These are phyloP conservation scores for Claviceps sp. DNA, from an alignment of 2,329 filamentous ascomycete species.

Conservation along the genomic window DNA sequence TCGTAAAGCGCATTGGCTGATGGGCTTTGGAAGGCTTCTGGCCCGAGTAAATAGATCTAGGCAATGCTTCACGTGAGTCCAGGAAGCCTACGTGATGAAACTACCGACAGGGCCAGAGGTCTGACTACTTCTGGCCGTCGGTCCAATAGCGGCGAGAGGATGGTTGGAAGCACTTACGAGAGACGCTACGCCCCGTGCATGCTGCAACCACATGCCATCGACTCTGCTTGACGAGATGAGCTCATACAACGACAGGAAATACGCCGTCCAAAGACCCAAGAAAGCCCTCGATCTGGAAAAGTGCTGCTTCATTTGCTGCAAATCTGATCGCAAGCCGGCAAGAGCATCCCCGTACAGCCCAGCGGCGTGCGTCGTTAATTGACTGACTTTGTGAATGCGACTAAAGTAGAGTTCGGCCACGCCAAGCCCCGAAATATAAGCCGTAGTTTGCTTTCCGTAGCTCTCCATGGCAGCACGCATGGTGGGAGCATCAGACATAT, in stretches of 20 bases:
- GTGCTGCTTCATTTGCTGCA: conserved; percentile 3
- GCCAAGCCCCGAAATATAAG: conserved; percentile 6
- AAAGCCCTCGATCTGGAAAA: conserved; percentile 3
- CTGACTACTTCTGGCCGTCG: no score
- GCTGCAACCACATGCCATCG: conserved; percentile 3
- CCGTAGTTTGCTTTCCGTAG: conserved; percentile 3
- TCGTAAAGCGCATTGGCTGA: conserved; percentile 5
- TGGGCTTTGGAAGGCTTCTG: conserved; percentile 2
- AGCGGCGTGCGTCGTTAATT: conserved; percentile 3
- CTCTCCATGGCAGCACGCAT: conserved; percentile 5
- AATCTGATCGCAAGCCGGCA: not conserved
- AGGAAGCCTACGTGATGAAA: no score
- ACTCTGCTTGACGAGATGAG: conserved; percentile 4
- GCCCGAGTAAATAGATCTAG: conserved; percentile 5
- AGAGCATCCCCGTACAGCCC: conserved; percentile 5
- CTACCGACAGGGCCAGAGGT: no score
- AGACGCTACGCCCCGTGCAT: conserved; percentile 2
- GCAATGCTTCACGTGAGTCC: no score
- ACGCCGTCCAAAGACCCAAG: conserved; percentile 6
- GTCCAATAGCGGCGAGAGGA: no score
- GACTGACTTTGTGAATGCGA: conserved; percentile 5
- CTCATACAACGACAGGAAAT: conserved; percentile 7
- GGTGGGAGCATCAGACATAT: conserved; percentile 5
- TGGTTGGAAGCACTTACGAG: not conserved
- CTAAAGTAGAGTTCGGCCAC: conserved; percentile 7